A percentile compares a stretch with the other conserved stretches of the same genome.
These are phyloP conservation scores for Malbranchea zuffiana DNA, from an alignment of 2,329 filamentous ascomycete genomes.

Conservation along the genomic window DNA sequence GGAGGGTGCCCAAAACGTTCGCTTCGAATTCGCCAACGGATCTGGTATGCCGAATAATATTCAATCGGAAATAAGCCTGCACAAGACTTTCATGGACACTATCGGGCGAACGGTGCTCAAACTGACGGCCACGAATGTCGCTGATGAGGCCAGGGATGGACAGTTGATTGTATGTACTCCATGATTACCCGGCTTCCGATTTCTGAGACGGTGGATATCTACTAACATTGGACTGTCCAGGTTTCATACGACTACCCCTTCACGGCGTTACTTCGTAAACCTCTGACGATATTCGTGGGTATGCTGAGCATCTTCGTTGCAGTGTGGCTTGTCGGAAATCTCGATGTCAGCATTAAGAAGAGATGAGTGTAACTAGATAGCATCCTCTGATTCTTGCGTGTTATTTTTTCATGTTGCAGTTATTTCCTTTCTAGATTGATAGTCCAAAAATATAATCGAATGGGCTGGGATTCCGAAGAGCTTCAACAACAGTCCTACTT, in stretches of 20 bases:
- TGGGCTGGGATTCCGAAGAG: no score
- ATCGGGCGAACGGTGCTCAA: slow-evolving; percentile 72
- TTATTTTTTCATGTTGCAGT: no score
- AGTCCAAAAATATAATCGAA: no score
- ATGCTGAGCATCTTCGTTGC: slow-evolving; percentile 62
- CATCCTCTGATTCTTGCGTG: no score
- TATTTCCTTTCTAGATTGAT: no score
- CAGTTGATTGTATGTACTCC: slow-evolving; percentile 53
- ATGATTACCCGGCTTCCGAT: neutral
- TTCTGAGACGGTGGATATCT: neutral
- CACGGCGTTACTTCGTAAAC: slow-evolving; percentile 68
- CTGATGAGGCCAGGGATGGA: slow-evolving; percentile 78
- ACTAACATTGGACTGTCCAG: slow-evolving; percentile 20
- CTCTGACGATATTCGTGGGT: slow-evolving; percentile 66
- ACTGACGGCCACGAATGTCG: slow-evolving; percentile 72
- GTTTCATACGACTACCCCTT: slow-evolving; percentile 78
- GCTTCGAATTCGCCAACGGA: slow-evolving; percentile 63
- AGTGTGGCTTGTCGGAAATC: slow-evolving; percentile 62
- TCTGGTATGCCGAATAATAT: slow-evolving; percentile 51
- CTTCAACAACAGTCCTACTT: no score
- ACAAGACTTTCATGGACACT: slow-evolving; percentile 90
- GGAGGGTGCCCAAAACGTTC: slow-evolving; percentile 62
- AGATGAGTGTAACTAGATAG: no score
- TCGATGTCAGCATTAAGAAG: slow-evolving; percentile 70
- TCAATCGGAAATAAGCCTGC: slow-evolving; percentile 49